Base-by-base conservation (phyloP, 2,329 filamentous ascomycete genomes). In the Penicillium thymicola region DNA sequence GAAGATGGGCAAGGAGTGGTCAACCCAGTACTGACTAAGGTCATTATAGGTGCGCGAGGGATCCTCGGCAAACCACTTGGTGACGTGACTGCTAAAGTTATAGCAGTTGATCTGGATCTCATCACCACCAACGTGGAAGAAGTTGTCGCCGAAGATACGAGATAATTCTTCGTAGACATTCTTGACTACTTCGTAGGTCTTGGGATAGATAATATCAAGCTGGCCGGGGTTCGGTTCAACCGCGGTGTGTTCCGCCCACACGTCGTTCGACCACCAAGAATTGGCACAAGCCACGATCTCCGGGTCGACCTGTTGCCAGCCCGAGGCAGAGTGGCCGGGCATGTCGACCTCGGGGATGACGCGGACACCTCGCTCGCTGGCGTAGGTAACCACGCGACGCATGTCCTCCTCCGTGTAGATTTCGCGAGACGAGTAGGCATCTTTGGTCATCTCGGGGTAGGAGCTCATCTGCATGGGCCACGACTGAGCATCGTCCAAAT, bases 321-420 rank as follows among this genome's bases (percentile, higher is more conserved):
- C 82, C 0, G 81, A 77, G 30, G 76, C 74, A 6, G 81, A 78
- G 66, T 86, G 83, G 45, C 82, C 81, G 7, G 83, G 83, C 81
- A 85, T 85, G 67, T 86, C 83, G 41, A 85, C 79, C 63, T 86
- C 83, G n/a, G 83, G 81, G 34, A 85, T 75, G 54, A 86, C 75
- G 53, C 84, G 81, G n/a, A 86, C 76, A 54, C 79, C 83, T 18
- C 82, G 82, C 34, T 79, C 78, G 37, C 79, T 74, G 16, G 79
- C 81, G 59, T 83, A 83, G 13, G 67, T 65, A 49, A 84, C 75
- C 48, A 84, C 69, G 3, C 70, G 70, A 18, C 68, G 72, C 44
- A 84, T 67, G 55, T 76, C 73, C 0, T 65, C 61, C 2, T 78
- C 73, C 3, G 76, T 75, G 66, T 78, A 83, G 47, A 73, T 68